Evolutionary conservation across 139 green algal species (phyloP).

Genomic region (Tetraselmis striata): DNA sequence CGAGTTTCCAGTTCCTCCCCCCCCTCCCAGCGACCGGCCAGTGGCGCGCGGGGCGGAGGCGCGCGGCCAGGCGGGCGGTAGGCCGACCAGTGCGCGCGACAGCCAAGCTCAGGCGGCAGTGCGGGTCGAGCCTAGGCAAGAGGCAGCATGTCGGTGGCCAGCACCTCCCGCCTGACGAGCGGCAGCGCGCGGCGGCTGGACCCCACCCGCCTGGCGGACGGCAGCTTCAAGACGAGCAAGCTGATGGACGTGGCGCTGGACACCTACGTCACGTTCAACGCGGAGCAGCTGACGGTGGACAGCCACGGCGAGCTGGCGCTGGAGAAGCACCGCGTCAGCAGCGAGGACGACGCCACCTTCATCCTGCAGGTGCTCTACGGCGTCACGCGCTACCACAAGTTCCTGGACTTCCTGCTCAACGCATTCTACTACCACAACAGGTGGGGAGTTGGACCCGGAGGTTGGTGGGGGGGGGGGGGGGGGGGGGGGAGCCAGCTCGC

Average conservation of each 20-base stretch:
- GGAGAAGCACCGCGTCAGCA: slow-evolving; percentile 8
- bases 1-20: too few species aligned
- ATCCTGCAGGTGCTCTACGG: slow-evolving; percentile 46
- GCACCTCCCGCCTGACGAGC: too few species aligned
- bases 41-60: too few species aligned
- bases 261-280: slow-evolving; percentile 18
- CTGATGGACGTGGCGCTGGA: slow-evolving; percentile 9
- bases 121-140: too few species aligned
- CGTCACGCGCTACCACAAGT: slow-evolving; percentile 31
- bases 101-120: too few species aligned
- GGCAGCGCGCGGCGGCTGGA: background rate
- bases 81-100: too few species aligned
- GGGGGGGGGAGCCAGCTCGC: background rate
- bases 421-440: slow-evolving; percentile 50
- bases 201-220: background rate
- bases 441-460: slow-evolving; percentile 13
- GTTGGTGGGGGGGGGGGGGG: background rate
- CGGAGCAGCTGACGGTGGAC: slow-evolving; percentile 20
- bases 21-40: too few species aligned
- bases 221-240: background rate
- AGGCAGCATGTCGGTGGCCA: background rate
- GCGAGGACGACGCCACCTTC: slow-evolving; percentile 36
- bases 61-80: too few species aligned
- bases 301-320: slow-evolving; percentile 21
- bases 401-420: slow-evolving; percentile 36